Evolutionary conservation across 2,329 filamentous ascomycete species (phyloP), one percentile per base, ranked within the genome.

Genomic region (Ceratocystis cubensis): DNA sequence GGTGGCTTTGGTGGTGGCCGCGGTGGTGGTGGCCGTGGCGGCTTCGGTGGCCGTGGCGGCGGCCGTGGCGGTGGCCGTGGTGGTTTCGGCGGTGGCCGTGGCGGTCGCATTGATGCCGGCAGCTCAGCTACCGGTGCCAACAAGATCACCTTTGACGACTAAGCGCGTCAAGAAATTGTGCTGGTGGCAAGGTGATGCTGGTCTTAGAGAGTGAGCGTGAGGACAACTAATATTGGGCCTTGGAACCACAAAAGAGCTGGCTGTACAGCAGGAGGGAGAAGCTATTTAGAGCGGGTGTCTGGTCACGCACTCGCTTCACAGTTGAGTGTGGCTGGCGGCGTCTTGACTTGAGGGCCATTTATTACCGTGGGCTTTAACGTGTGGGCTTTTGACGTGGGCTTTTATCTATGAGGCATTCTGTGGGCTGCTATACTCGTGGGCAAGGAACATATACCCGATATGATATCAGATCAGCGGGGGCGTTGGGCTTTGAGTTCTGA

Each of bases 71-170:
- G 82, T 69, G 77, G 80, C 70, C 45, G 62, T 53, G 62, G 62
- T 6, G 62, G 62, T 45, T 63, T 63, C 61, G 79, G 83, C 69
- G 77, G 81, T 69, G 73, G 78, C 59, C 75, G 78, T 33, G 75
- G 75, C 66, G 71, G 76, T 64, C 68, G 68, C 61, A 69, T 69
- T 28, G 68, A 69, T 25, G 30, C 48, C 22, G 74, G 56, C 8
- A 17, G 3, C 56, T 59, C 76, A 57, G 74, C 75, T 69, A 79
- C 82, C 77, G 91, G 90, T 77, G 68, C 67, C 50, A 88, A 85
- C 80, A 94, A 92, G 85, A 85, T 84, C 75, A 88, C 85, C 70
- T 90, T 90, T 75, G 76, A 78, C 70, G 77, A 77, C 50, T 70
- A 70, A 66, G 33, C 59, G 50, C 44, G 64, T 33, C 64, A 65